Conservation (phyloP, 495 filamentous ascomycete genomes). For the Aspergillus mulundensis region DNA sequence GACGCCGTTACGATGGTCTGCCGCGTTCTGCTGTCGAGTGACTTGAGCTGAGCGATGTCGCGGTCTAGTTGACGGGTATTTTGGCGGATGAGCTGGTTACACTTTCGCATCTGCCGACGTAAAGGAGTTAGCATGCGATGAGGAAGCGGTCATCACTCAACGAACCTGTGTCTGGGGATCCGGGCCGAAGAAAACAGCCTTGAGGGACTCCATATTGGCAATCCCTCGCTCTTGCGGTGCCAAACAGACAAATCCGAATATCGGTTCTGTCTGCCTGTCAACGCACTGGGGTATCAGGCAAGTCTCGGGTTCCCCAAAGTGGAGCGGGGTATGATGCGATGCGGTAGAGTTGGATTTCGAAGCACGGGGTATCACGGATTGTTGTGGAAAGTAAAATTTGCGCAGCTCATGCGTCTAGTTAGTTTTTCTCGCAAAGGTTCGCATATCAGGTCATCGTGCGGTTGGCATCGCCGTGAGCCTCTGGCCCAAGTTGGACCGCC, state of each 20-base stretch:
- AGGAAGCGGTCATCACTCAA: background rate
- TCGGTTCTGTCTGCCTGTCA: background rate
- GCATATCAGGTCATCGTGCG: background rate
- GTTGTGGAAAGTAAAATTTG: background rate
- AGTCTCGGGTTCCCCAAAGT: background rate
- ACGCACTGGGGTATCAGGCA: background rate
- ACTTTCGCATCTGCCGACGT: conserved; percentile 79
- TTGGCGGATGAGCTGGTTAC: conserved; percentile 81
- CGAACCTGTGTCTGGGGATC: conserved; percentile 85
- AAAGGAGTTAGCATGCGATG: conserved; percentile 6
- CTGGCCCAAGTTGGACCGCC: conserved; percentile 2
- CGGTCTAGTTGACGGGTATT: conserved; percentile 96
- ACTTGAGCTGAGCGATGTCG: conserved; percentile 72
- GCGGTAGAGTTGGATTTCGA: background rate
- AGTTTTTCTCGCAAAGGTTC: background rate
- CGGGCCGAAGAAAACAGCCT: conserved; percentile 83
- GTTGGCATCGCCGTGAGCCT: background rate
- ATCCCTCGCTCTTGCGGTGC: background rate
- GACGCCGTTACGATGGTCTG: conserved; percentile 75
- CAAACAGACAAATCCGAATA: background rate
- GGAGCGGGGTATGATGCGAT: conserved; percentile 4
- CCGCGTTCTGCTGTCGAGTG: conserved; percentile 78
- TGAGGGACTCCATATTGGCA: conserved; percentile 75
- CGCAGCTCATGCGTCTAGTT: background rate
- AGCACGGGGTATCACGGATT: background rate